Evolutionary conservation across 2,329 filamentous ascomycete species (phyloP).

Genomic region (Lachnellula hyalina): DNA sequence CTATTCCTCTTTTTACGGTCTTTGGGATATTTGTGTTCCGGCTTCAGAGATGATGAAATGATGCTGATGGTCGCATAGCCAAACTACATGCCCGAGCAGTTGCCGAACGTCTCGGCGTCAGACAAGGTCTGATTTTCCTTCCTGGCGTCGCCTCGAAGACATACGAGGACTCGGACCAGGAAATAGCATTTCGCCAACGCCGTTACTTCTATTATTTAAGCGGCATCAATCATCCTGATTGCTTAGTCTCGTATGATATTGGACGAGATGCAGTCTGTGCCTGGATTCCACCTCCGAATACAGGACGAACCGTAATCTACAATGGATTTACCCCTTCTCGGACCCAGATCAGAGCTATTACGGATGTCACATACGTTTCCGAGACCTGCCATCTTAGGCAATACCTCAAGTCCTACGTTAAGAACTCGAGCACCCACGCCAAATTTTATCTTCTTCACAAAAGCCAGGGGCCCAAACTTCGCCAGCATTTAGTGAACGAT

Average conservation of each 20-base stretch:
- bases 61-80: slow-evolving; percentile 30
- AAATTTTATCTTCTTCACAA: slow-evolving; percentile 42
- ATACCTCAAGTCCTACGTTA: slow-evolving; percentile 42
- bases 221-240: slow-evolving; percentile 49
- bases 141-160: slow-evolving; percentile 43
- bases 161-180: slow-evolving; percentile 55
- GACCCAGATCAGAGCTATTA: slow-evolving; percentile 55
- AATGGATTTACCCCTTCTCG: slow-evolving; percentile 55
- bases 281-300: slow-evolving; percentile 66
- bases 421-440: slow-evolving; percentile 29
- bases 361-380: slow-evolving; percentile 67
- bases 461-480: slow-evolving; percentile 32
- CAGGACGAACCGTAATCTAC: slow-evolving; percentile 55
- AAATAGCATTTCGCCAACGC: slow-evolving; percentile 50
- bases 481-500: background rate
- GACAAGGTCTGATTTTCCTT: slow-evolving; percentile 51
- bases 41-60: background rate
- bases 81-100: slow-evolving; percentile 45
- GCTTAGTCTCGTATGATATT: slow-evolving; percentile 52
- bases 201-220: slow-evolving; percentile 59
- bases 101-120: slow-evolving; percentile 36
- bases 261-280: slow-evolving; percentile 58
- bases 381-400: slow-evolving; percentile 48
- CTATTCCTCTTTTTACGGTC: background rate
- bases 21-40: background rate